Base-by-base conservation (phyloP, 495 filamentous ascomycete species). In the Penicillium verhagenii region DNA sequence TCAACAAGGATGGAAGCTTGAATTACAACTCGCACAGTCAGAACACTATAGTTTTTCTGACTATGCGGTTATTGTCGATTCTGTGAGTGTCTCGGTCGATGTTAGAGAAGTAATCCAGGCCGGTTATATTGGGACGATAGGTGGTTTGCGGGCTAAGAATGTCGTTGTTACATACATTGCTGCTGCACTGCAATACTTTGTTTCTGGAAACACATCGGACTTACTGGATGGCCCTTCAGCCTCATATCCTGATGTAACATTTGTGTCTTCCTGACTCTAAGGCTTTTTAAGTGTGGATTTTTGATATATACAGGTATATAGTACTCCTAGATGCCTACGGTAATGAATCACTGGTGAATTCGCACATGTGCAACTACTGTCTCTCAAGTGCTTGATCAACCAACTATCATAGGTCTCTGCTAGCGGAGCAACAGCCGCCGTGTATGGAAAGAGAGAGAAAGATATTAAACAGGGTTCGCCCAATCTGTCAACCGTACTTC, bases 31-130 rank as follows among this genome's bases (percentile, higher is more conserved):
- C 28, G 52, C 53, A 31, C 50, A 64, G 45, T 50, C 58, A 19
- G 19, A 50, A 25, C 67, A 72, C 43, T 56, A 66, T 38, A 58
- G 59, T 9, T 67, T 72, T 44, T 54, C 64, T 19, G 69, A 72
- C 44, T 50, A 54, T 75, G 88, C 50, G 82, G 86, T 3, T 86
- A 84, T 19, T 37, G 28, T 42, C 23, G 49, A 52, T 43, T 33
- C 49, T n/a, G 19, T 52, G 19, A 31, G 37, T 43, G 23, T 52
- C 14, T 40, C 49, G 14, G 49, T 42, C 19, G 49, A 29, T n/a
- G 49, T 14, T n/a, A 38, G 49, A 29, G 18, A 29, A 29, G 33
- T 19, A 20, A n/a, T 52, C 16, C 49, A 52, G 23, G 38, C 35
- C 31, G 19, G 21, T 7, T 4, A 29, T 10, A 52, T 14, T 28